phyloP scores from a whole-genome alignment of 129 eudicot species.

The Tagetes patula region DNA sequence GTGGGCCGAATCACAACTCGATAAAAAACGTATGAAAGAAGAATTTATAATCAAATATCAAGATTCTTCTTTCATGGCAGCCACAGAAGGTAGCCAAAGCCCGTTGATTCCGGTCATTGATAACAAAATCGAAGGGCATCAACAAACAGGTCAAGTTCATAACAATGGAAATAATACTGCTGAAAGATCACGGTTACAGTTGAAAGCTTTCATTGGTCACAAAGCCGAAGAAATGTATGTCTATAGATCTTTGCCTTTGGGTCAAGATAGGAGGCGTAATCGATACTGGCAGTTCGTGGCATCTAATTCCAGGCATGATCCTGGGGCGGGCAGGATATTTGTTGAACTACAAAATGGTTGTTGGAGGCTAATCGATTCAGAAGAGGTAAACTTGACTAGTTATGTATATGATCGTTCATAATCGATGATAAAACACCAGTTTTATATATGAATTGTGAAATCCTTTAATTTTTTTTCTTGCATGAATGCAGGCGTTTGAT shows the following conservation, averaged over 20 bases:
- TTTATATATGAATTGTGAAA: background rate
- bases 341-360: slow-evolving; percentile 70
- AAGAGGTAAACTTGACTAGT: slow-evolving; percentile 52
- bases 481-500: slow-evolving; percentile 78
- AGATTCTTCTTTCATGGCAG: slow-evolving; percentile 46
- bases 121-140: slow-evolving; percentile 38
- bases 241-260: slow-evolving; percentile 92
- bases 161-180: slow-evolving; percentile 58
- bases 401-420: background rate
- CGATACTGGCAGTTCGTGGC: slow-evolving; percentile 97
- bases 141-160: slow-evolving; percentile 44
- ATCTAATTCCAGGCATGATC: slow-evolving; percentile 76
- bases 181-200: slow-evolving; percentile 87
- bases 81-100: slow-evolving; percentile 59
- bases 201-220: slow-evolving; percentile 88
- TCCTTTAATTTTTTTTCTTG: slow-evolving; percentile 12
- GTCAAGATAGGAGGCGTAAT: slow-evolving; percentile 86
- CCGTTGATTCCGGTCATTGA: slow-evolving; percentile 44
- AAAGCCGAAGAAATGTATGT: slow-evolving; percentile 91
- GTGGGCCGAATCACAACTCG: slow-evolving; percentile 97
- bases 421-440: background rate
- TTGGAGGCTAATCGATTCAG: slow-evolving; percentile 92
- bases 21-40: slow-evolving; percentile 76
- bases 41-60: slow-evolving; percentile 52
- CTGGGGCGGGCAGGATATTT: slow-evolving; percentile 92